phyloP scores from a whole-genome alignment of 2,329 filamentous ascomycete genomes.

The Colletotrichum agaves region DNA sequence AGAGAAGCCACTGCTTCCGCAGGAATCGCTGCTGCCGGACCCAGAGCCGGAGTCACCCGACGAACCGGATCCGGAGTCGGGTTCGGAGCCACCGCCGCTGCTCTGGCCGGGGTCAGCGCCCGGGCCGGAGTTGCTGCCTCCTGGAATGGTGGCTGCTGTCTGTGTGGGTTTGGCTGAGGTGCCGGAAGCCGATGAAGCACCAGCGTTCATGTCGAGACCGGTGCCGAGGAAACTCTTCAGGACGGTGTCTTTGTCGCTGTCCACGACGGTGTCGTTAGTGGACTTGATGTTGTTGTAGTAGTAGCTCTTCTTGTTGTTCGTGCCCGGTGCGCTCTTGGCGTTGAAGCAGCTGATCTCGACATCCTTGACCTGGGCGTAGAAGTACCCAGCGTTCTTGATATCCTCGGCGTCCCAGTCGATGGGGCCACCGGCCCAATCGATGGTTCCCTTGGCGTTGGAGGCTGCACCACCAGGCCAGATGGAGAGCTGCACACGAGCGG shows the following conservation, averaged over 20 bases:
- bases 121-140: constrained; percentile 44
- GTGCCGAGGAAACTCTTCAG: constrained; percentile 85
- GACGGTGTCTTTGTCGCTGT: constrained; percentile 79
- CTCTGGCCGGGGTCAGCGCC: constrained; percentile 40
- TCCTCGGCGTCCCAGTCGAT: constrained; percentile 88
- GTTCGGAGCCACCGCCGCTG: constrained; percentile 39
- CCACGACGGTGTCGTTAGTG: constrained; percentile 81
- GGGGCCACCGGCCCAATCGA: constrained; percentile 89
- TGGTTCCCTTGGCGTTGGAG: constrained; percentile 83
- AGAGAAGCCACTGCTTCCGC: constrained; percentile 52
- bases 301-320: constrained; percentile 78
- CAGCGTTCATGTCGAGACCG: constrained; percentile 76
- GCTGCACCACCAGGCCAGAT: constrained; percentile 92
- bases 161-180: constrained; percentile 25
- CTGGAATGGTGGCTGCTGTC: constrained; percentile 43
- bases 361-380: constrained; percentile 82
- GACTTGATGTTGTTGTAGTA: constrained; percentile 73
- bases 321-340: constrained; percentile 68
- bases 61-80: constrained; percentile 28
- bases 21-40: constrained; percentile 40
- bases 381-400: constrained; percentile 87
- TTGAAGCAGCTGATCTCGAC: constrained; percentile 90
- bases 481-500: constrained; percentile 89
- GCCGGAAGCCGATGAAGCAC: constrained; percentile 40
- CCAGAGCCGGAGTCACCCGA: constrained; percentile 34